phyloP scores from a whole-genome alignment of 495 filamentous ascomycete genomes.

The Astrothelium subdiscretum region DNA sequence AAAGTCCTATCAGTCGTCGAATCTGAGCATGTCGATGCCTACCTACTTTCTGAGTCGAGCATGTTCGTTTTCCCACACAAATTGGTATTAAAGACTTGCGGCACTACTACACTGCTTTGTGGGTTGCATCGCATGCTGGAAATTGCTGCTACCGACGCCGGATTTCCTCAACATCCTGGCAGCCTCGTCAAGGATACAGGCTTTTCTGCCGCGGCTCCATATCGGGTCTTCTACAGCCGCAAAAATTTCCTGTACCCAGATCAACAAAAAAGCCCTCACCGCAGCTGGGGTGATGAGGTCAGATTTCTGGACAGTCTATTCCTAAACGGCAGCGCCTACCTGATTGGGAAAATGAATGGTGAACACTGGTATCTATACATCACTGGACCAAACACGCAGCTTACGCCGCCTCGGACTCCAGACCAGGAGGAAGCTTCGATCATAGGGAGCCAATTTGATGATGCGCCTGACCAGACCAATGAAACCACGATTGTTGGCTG shows the following conservation, averaged over 20 bases:
- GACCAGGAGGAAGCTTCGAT: constrained; percentile 37
- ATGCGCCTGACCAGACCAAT: constrained; percentile 27
- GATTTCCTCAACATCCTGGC: constrained; percentile 60
- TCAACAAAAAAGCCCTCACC: constrained; percentile 85
- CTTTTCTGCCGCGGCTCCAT: constrained; percentile 68
- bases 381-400: constrained; percentile 66
- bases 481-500: constrained; percentile 13
- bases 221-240: constrained; percentile 95
- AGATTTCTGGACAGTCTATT: constrained; percentile 82
- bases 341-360: constrained; percentile 99
- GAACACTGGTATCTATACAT: constrained; percentile 99
- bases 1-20: constrained; percentile 91
- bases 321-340: constrained; percentile 88
- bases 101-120: constrained; percentile 85
- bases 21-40: constrained; percentile 94
- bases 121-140: constrained; percentile 82
- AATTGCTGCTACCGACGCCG: constrained; percentile 76
- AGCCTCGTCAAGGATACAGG: constrained; percentile 42
- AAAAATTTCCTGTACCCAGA: constrained; percentile 98
- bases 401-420: constrained; percentile 81
- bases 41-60: constrained; percentile 95
- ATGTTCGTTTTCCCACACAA: constrained; percentile 99
- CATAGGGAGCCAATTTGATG: constrained; percentile 61
- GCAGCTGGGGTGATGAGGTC: constrained; percentile 96
- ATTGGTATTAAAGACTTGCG: constrained; percentile 96